Evolutionary conservation across 208 protist genomes (phyloP).

Genomic region (Trypanosoma caninum): DNA sequence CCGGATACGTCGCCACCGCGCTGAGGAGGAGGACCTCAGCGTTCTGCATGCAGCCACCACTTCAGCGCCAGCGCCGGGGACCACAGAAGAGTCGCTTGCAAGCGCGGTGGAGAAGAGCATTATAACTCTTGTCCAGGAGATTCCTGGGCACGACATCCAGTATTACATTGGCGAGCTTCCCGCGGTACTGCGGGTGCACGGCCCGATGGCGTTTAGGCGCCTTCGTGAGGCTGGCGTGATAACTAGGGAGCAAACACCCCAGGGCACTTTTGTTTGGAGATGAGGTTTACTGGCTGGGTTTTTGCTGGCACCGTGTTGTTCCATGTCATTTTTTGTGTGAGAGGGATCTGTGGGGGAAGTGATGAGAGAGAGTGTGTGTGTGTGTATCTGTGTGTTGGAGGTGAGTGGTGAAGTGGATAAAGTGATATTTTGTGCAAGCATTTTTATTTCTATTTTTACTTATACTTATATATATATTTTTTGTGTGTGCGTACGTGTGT

Average conservation of each 20-base stretch:
- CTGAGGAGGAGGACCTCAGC: constrained; percentile 76
- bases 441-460: too few species aligned
- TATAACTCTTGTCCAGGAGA: constrained; percentile 38
- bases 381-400: too few species aligned
- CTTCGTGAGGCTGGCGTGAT: constrained; percentile 64
- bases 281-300: constrained; percentile 18
- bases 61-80: constrained; percentile 5
- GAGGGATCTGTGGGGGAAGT: too few species aligned
- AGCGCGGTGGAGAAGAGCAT: constrained; percentile 44
- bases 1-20: constrained; percentile 47
- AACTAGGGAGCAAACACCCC: constrained; percentile 38
- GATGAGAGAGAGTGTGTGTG: too few species aligned
- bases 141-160: constrained; percentile 66
- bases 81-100: constrained; percentile 12
- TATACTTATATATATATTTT: too few species aligned
- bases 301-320: background rate
- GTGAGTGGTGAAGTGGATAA: constrained; percentile 1
- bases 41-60: constrained; percentile 32
- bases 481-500: too few species aligned
- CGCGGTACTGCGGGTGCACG: constrained; percentile 26
- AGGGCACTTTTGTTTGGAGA: constrained; percentile 73
- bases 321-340: too few species aligned
- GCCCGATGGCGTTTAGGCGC: constrained; percentile 64
- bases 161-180: constrained; percentile 65
- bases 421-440: too few species aligned